Conservation (phyloP, 225 moss, liverwort and hornwort species). For the Physcomitrium patens region DNA sequence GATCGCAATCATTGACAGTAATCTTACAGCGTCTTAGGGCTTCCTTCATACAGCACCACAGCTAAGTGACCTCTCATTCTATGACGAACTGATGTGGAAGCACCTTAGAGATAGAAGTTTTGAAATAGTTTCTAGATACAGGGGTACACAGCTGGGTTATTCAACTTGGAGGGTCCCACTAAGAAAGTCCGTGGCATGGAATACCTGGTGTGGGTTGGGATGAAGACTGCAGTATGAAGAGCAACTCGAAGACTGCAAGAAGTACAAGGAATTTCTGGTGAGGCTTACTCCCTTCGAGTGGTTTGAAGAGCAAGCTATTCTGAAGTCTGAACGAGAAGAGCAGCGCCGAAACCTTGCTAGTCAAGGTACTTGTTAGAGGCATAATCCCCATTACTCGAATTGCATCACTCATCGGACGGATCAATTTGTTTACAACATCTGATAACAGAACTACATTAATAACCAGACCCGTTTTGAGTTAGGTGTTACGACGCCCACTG, state of each 20-base stretch:
- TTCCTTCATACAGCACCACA: too few species aligned
- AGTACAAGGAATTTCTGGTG: conserved; percentile 80
- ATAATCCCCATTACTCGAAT: background rate
- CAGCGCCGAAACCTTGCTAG: conserved; percentile 19
- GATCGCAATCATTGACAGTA: background rate
- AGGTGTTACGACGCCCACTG: conserved; percentile 29
- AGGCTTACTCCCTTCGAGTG: conserved; percentile 85
- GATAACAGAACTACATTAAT: background rate
- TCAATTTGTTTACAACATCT: background rate
- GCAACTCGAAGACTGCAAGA: conserved; percentile 91
- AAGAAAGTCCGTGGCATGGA: conserved; percentile 21
- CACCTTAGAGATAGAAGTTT: background rate
- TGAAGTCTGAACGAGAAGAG: conserved; percentile 46
- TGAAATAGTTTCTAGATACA: background rate
- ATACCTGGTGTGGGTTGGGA: conserved; percentile 25
- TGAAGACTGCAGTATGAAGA: conserved; percentile 80
- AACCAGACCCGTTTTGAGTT: conserved; percentile 13
- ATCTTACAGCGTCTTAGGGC: background rate
- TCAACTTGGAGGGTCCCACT: background rate
- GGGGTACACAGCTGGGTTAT: background rate
- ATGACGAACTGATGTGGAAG: background rate
- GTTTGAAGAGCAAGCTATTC: conserved; percentile 78
- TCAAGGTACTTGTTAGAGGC: conserved; percentile 21
- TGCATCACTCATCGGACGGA: background rate
- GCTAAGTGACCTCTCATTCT: background rate